phyloP scores from a whole-genome alignment of 129 eudicot genomes.

The Chrysanthemum lavandulifolium region DNA sequence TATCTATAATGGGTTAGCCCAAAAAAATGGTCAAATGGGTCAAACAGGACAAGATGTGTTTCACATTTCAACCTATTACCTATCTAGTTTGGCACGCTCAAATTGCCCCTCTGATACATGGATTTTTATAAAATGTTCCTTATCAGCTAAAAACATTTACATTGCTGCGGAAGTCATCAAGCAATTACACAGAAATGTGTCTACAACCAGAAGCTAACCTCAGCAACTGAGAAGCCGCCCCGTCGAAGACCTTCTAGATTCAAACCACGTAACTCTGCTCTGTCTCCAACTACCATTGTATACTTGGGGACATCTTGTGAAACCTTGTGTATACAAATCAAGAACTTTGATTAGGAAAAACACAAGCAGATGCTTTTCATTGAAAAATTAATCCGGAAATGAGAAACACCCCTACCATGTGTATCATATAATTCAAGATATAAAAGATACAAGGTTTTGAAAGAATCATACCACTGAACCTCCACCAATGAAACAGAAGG shows the following conservation, averaged over 20 bases:
- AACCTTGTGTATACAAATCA: slow-evolving; percentile 46
- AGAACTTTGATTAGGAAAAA: slow-evolving; percentile 8
- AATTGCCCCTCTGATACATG: no score
- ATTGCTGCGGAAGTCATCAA: not conserved
- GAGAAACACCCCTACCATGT: no score
- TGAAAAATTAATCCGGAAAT: no score
- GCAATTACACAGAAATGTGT: not conserved
- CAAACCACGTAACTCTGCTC: slow-evolving; percentile 97
- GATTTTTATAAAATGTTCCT: not conserved
- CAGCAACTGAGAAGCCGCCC: slow-evolving; percentile 66
- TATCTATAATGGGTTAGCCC: no score
- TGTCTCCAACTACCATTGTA: slow-evolving; percentile 89
- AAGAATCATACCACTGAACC: slow-evolving; percentile 82
- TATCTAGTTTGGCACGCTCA: no score
- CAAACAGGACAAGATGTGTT: no score
- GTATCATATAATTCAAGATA: not conserved
- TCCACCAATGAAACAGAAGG: slow-evolving; percentile 88
- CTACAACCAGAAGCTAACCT: slow-evolving; percentile 47
- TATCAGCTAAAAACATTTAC: not conserved
- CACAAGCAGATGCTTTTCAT: not conserved
- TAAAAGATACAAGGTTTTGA: not conserved
- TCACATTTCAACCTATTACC: no score
- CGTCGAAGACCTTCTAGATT: slow-evolving; percentile 93
- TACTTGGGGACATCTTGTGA: slow-evolving; percentile 97
- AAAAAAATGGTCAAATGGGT: not conserved